Conservation (phyloP, 306 rosid species). For the Vigna radiata region DNA sequence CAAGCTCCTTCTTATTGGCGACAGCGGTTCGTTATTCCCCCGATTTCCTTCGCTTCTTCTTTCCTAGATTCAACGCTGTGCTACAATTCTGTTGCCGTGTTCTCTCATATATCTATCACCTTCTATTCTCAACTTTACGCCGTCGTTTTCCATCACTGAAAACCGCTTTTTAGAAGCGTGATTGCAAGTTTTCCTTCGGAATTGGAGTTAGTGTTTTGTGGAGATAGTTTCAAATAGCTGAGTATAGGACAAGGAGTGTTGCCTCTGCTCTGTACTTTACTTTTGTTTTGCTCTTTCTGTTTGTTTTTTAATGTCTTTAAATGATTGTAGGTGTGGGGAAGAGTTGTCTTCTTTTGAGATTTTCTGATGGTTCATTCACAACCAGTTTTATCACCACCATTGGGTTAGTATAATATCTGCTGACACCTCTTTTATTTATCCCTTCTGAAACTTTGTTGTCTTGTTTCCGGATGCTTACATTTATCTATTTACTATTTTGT, state of each 20-base stretch:
- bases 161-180: background rate
- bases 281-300: background rate
- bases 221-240: background rate
- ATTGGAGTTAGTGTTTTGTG: background rate
- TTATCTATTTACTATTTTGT: background rate
- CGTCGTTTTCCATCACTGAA: background rate
- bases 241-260: background rate
- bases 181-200: background rate
- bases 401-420: constrained; percentile 64
- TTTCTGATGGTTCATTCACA: constrained; percentile 93
- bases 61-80: background rate
- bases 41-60: background rate
- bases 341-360: constrained; percentile 92
- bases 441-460: constrained; percentile 7
- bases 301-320: constrained; percentile 1
- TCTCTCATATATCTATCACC: background rate
- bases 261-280: background rate
- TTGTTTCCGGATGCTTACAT: constrained; percentile 18
- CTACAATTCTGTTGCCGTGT: background rate
- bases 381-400: constrained; percentile 94
- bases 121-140: background rate
- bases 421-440: background rate
- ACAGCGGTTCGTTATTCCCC: constrained; percentile 65
- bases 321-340: constrained; percentile 85
- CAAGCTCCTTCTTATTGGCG: constrained; percentile 91